Evolutionary conservation across 2,329 filamentous ascomycete species (phyloP).

Genomic region (Penicillium crustosum): DNA sequence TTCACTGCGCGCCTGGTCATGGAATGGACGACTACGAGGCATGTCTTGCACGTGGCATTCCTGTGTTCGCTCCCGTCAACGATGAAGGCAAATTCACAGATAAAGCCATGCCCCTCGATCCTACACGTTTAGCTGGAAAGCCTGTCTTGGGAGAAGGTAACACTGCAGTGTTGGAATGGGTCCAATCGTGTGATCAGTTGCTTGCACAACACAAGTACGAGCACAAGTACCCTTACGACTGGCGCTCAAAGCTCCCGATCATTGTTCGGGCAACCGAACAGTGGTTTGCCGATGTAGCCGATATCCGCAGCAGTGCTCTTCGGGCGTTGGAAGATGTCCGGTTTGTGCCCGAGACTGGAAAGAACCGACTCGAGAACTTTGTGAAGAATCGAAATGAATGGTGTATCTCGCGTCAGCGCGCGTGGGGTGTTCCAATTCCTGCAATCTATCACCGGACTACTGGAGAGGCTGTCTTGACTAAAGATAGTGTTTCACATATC

Average conservation of each 20-base stretch:
- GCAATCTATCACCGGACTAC: constrained; percentile 71
- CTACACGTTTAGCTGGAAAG: constrained; percentile 66
- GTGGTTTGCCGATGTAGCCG: constrained; percentile 92
- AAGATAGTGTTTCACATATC: constrained; percentile 78
- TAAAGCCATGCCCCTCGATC: constrained; percentile 72
- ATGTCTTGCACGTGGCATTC: constrained; percentile 68
- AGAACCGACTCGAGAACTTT: constrained; percentile 77
- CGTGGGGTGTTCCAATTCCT: constrained; percentile 96
- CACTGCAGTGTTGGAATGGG: constrained; percentile 66
- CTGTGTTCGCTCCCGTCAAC: constrained; percentile 78
- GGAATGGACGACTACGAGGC: constrained; percentile 94
- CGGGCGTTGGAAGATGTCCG: constrained; percentile 67
- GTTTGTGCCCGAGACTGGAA: constrained; percentile 76
- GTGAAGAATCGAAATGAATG: constrained; percentile 86
- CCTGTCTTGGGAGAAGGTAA: constrained; percentile 71
- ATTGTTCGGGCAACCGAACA: constrained; percentile 91
- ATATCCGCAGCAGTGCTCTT: constrained; percentile 74
- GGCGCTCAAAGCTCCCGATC: constrained; percentile 90
- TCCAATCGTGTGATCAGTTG: constrained; percentile 61
- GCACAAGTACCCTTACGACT: constrained; percentile 98
- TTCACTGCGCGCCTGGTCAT: constrained; percentile 91
- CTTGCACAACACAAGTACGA: constrained; percentile 68
- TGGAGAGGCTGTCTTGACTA: constrained; percentile 74
- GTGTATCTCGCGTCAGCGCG: constrained; percentile 95
- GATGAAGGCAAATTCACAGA: constrained; percentile 77